Percentiles rank a stretch among this genome's conserved stretches.
phyloP scores from a whole-genome alignment of 805 yeast species.

The Metschnikowia cubensis region DNA sequence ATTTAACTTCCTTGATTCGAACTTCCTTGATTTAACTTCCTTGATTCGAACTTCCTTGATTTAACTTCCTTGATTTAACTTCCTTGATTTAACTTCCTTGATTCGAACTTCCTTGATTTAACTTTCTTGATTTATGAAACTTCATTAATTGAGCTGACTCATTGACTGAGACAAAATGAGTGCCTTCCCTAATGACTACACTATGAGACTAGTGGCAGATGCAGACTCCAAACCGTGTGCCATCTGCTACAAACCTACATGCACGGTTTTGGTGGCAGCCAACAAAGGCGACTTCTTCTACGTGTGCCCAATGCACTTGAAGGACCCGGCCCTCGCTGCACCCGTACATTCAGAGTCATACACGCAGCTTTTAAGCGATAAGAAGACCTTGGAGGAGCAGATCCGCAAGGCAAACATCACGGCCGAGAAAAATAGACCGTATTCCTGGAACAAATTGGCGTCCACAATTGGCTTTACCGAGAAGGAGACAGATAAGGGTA shows the following conservation, averaged over 20 bases:
- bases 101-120: too few relatives aligned
- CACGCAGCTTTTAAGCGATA: constrained; percentile 21
- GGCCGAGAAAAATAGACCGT: constrained; percentile 29
- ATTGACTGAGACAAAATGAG: not conserved
- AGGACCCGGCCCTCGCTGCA: constrained; percentile 45
- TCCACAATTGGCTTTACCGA: constrained; percentile 19
- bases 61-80: too few relatives aligned
- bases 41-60: too few relatives aligned
- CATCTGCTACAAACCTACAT: constrained; percentile 49
- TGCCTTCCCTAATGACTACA: constrained; percentile 37
- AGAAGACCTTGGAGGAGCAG: constrained; percentile 18
- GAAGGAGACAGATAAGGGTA: constrained; percentile 17
- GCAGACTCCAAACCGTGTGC: constrained; percentile 43
- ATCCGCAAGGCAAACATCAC: constrained; percentile 20
- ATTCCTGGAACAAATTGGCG: constrained; percentile 30
- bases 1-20: too few relatives aligned
- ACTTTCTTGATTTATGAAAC: too few relatives aligned
- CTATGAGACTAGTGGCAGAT: constrained; percentile 39
- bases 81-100: too few relatives aligned
- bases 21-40: too few relatives aligned
- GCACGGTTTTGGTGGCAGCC: constrained; percentile 43
- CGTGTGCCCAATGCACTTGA: constrained; percentile 45
- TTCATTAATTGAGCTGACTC: not conserved
- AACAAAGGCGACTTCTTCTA: constrained; percentile 52
- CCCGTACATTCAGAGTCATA: constrained; percentile 35